These are phyloP conservation scores for Petrea volubilis DNA, from an alignment of 257 asterid genomes.

Conservation along the genomic window DNA sequence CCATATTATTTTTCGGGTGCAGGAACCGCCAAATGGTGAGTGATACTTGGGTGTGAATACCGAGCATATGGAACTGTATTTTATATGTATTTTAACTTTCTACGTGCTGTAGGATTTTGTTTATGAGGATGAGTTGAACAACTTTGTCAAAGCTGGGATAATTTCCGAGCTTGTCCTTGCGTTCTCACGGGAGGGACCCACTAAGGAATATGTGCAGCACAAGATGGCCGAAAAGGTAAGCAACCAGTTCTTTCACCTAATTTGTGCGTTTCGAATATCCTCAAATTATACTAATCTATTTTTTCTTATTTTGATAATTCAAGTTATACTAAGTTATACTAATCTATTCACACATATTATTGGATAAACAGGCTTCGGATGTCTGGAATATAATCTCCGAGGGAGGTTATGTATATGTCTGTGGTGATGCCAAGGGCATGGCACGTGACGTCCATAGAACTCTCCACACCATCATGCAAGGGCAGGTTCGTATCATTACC, in stretches of 20 bases:
- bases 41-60: too few relatives aligned
- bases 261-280: neutral
- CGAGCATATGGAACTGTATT: neutral
- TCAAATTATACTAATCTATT: neutral
- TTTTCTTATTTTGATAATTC: too few relatives aligned
- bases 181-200: slow-evolving; percentile 88
- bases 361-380: slow-evolving; percentile 58
- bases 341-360: too few relatives aligned
- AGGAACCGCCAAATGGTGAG: slow-evolving; percentile 87
- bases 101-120: slow-evolving; percentile 71
- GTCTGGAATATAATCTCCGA: slow-evolving; percentile 78
- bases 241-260: neutral
- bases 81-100: neutral
- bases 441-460: slow-evolving; percentile 97
- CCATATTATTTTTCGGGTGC: slow-evolving; percentile 85
- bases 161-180: slow-evolving; percentile 83
- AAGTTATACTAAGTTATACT: too few relatives aligned
- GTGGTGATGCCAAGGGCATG: slow-evolving; percentile 99
- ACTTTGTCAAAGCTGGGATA: slow-evolving; percentile 67
- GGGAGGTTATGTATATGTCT: slow-evolving; percentile 81
- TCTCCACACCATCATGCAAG: slow-evolving; percentile 85
- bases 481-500: slow-evolving; percentile 60
- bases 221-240: slow-evolving; percentile 81
- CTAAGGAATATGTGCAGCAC: slow-evolving; percentile 93
- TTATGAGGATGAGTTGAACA: slow-evolving; percentile 70